Percentiles rank a stretch among this genome's conserved stretches.
Evolutionary conservation across 1,139 yeast species (phyloP).

Genomic region (Saccharomyces hybrid): DNA sequence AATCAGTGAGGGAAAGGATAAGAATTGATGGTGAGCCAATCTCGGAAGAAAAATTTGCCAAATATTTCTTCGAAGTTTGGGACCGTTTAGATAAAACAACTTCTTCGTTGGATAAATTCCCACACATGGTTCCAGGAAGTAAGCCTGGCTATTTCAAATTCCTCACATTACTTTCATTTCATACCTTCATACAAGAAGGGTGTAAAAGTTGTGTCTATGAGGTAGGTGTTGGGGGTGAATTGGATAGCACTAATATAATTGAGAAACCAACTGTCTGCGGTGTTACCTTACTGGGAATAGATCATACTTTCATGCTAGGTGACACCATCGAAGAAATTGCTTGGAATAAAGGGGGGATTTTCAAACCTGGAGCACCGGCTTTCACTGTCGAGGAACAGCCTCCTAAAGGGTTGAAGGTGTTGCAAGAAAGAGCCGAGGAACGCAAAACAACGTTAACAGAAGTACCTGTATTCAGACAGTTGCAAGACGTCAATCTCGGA

Average conservation of each 20-base stretch:
- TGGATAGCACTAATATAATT: conserved; percentile 87
- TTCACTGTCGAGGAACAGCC: conserved; percentile 55
- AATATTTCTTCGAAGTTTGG: conserved; percentile 92
- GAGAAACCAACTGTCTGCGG: conserved; percentile 79
- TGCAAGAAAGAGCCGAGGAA: conserved; percentile 60
- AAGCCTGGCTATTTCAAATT: conserved; percentile 94
- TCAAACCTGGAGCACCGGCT: conserved; percentile 62
- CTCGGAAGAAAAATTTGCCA: conserved; percentile 68
- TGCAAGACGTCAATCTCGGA: conserved; percentile 51
- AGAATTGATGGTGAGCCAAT: conserved; percentile 84
- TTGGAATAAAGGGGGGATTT: conserved; percentile 95
- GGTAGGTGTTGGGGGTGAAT: conserved; percentile 97
- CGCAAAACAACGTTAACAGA: conserved; percentile 45
- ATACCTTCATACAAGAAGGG: conserved; percentile 78
- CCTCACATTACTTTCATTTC: conserved; percentile 82
- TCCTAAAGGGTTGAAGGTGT: conserved; percentile 45
- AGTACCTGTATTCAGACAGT: conserved; percentile 40
- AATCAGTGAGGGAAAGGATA: conserved; percentile 86
- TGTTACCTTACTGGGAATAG: conserved; percentile 81
- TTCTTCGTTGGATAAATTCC: conserved; percentile 53
- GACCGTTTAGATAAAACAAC: conserved; percentile 58
- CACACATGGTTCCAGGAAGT: conserved; percentile 60
- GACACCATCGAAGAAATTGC: conserved; percentile 83
- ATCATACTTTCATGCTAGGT: conserved; percentile 87
- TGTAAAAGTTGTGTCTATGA: conserved; percentile 92